Conservation (phyloP, 805 yeast species). For the Metschnikowia amazonensis region DNA sequence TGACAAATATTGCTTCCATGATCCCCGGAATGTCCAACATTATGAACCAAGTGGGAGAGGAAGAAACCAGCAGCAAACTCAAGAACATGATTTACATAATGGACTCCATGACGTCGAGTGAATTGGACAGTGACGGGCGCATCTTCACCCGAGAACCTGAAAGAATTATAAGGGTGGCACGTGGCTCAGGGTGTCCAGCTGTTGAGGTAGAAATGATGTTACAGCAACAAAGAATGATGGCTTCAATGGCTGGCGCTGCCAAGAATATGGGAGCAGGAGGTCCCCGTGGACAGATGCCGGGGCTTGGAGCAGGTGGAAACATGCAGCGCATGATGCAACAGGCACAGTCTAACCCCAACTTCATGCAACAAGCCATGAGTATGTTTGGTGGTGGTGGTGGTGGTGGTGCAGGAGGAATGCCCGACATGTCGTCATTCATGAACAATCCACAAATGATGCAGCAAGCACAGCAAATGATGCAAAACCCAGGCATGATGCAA, state of each 20-base stretch:
- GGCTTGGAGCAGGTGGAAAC: conserved; percentile 21
- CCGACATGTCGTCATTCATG: conserved; percentile 41
- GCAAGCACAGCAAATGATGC: conserved; percentile 46
- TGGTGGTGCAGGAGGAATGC: conserved; percentile 47
- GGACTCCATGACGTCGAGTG: conserved; percentile 95
- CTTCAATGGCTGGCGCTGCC: conserved; percentile 78
- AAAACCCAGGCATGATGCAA: conserved; percentile 43
- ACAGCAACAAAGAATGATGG: conserved; percentile 91
- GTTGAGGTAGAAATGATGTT: conserved; percentile 91
- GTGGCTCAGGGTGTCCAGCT: conserved; percentile 90
- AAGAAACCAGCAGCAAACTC: conserved; percentile 78
- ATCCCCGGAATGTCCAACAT: conserved; percentile 85
- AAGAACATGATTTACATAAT: conserved; percentile 85
- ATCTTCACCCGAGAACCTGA: conserved; percentile 76
- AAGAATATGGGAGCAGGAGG: conserved; percentile 48
- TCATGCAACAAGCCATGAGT: conserved; percentile 61
- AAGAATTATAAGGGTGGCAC: conserved; percentile 84
- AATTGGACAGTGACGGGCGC: conserved; percentile 85
- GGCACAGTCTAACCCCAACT: conserved; percentile 47
- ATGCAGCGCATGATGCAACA: conserved; percentile 55
- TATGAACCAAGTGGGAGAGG: conserved; percentile 86
- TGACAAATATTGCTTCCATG: conserved; percentile 91
- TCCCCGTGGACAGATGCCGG: conserved; percentile 24
- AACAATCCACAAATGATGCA: conserved; percentile 49
- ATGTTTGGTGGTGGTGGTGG: conserved; percentile 55